Base-by-base conservation (phyloP, 169 alveolate genomes). In the Cyclospora cayetanensis region DNA sequence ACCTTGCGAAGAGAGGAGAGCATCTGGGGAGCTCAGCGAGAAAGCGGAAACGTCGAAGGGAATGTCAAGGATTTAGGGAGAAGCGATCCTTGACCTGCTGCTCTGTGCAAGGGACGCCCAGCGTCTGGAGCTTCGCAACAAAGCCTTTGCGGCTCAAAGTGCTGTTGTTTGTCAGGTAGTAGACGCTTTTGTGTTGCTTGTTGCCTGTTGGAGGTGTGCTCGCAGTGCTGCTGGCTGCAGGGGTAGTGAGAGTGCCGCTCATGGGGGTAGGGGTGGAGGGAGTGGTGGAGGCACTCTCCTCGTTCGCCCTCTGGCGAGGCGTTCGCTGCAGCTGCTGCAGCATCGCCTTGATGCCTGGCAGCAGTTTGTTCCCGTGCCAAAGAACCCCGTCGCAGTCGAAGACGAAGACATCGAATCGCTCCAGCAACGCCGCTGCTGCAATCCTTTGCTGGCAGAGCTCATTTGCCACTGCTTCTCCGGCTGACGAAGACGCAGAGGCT, bases 361-460 rank as follows among this genome's bases (percentile, higher is more conserved):
- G 91, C 68, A 65, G 90, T 35, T 39, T 66, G 63, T 34, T 37
- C 20, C 87, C 80, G 25, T 63, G 77, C 88, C 87, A 50, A 43
- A 63, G n/a, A 4, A 43, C 96, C 9, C 96, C 96, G 84, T 94
- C 96, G 80, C 96, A 94, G 76, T 94, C 96, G 72, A 94, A 94
- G 82, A 94, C 74, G 22, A 94, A 91, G 18, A 91, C 95, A 43
- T 94, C 91, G 89, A 90, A 79, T 15, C 65, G 72, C 70, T 50
- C 37, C 42, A 82, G 72, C 39, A 94, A 41, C 27, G 1, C 83
- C 1, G 66, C 83, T 9, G 63, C 63, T 20, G 85, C 35, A 4
- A 74, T 22, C 2, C 37, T 3, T 29, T 39, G 22, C 39, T 27
- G 27, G 85, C 85, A 74, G 65, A 39, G 85, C n/a, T 74, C 85